phyloP scores from a whole-genome alignment of 345 rosid species.

The Eucalyptus brandiana region DNA sequence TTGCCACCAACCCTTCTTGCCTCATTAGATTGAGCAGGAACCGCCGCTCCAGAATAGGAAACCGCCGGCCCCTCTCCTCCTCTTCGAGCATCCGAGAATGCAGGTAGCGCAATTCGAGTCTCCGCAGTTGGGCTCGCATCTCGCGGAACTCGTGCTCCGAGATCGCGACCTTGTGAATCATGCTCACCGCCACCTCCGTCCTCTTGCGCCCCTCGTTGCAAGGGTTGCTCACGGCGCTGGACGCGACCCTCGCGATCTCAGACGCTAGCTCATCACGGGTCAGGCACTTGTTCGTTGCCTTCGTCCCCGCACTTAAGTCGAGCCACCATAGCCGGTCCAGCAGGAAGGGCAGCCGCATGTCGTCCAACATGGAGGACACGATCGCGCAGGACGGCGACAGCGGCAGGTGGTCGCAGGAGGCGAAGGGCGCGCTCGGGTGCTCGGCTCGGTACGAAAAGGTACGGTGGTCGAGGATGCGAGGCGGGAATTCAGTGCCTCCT shows the following conservation, averaged over 20 bases:
- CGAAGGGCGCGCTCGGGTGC: neutral
- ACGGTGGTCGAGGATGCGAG: neutral
- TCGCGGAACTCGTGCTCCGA: neutral
- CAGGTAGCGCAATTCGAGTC: neutral
- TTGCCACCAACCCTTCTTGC: neutral
- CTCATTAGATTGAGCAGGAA: neutral
- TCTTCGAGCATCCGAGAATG: neutral
- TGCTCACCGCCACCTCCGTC: neutral
- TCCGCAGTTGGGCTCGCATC: neutral
- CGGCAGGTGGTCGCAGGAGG: neutral
- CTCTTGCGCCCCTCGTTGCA: neutral
- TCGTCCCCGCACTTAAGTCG: neutral
- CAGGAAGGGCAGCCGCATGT: neutral
- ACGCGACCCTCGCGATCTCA: neutral
- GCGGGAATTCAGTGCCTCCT: neutral
- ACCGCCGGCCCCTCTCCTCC: neutral
- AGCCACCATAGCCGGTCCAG: neutral
- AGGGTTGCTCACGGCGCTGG: neutral
- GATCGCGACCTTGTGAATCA: neutral
- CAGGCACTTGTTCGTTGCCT: neutral
- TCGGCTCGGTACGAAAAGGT: neutral
- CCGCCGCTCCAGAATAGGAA: neutral
- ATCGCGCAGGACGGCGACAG: accelerated
- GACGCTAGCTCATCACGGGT: neutral
- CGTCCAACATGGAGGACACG: neutral